phyloP scores from a whole-genome alignment of 2,329 filamentous ascomycete genomes.

The Monosporascus sp. region DNA sequence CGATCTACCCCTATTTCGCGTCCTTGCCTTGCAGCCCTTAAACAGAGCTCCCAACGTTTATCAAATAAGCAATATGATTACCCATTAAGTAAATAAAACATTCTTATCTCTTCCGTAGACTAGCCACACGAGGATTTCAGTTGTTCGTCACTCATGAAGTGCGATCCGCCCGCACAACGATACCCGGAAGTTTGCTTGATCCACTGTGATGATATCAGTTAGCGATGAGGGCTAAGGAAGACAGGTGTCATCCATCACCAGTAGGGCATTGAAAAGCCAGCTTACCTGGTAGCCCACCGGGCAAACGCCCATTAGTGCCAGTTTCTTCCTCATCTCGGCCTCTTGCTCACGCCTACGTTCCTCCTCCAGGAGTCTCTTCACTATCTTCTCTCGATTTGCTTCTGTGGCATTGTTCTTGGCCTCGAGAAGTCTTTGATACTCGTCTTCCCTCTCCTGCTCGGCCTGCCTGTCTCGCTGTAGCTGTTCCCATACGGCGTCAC shows the following conservation, averaged over 20 bases:
- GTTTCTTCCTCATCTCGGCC: slow-evolving; percentile 36
- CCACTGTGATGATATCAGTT: slow-evolving; percentile 7
- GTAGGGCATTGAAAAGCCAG: background rate
- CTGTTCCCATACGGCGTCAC: slow-evolving; percentile 57
- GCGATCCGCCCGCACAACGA: slow-evolving; percentile 17
- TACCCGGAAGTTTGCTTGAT: slow-evolving; percentile 14
- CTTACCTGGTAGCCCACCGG: slow-evolving; percentile 40
- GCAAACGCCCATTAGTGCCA: slow-evolving; percentile 53
- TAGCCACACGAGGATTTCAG: background rate
- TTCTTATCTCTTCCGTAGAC: too few relatives aligned
- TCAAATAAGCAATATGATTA: too few relatives aligned
- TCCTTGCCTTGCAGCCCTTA: too few relatives aligned
- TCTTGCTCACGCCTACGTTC: slow-evolving; percentile 37
- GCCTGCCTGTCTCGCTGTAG: slow-evolving; percentile 46
- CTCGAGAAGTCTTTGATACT: slow-evolving; percentile 30
- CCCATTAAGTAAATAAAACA: too few relatives aligned
- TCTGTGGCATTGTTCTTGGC: slow-evolving; percentile 18
- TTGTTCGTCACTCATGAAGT: slow-evolving; percentile 7
- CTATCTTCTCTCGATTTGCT: slow-evolving; percentile 25
- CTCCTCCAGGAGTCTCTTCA: slow-evolving; percentile 32
- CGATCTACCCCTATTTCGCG: too few relatives aligned
- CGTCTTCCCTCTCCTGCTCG: slow-evolving; percentile 32
- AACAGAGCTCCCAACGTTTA: too few relatives aligned
- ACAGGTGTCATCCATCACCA: background rate
- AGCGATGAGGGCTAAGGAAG: background rate